Percentiles rank a stretch among this genome's conserved stretches.
Conservation (phyloP, 225 moss, liverwort and hornwort genomes). For the Polytrichum formosum region DNA sequence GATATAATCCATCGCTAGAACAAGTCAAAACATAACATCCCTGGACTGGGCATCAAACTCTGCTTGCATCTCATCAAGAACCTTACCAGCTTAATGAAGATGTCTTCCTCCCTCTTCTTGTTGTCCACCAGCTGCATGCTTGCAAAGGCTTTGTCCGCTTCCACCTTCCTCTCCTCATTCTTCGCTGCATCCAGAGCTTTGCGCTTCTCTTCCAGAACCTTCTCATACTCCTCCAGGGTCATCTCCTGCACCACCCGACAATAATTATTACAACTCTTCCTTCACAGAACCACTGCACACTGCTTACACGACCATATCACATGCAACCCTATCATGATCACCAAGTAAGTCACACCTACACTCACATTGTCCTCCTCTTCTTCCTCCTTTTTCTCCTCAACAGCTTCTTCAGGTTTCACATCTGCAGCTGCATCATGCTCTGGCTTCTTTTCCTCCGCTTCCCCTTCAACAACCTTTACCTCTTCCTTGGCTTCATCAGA, state of each 20-base stretch:
- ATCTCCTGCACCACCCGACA: constrained; percentile 48
- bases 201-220: constrained; percentile 84
- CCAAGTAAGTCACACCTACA: background rate
- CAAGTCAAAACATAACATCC: too few species aligned
- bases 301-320: too few species aligned
- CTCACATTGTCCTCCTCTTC: constrained; percentile 70
- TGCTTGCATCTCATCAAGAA: background rate
- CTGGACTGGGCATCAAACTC: too few species aligned
- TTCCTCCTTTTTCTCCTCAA: constrained; percentile 26
- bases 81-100: constrained; percentile 61
- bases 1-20: too few species aligned
- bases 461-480: constrained; percentile 27
- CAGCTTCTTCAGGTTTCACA: constrained; percentile 27
- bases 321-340: too few species aligned
- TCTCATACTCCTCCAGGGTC: constrained; percentile 92
- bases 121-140: constrained; percentile 66
- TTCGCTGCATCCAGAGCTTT: constrained; percentile 60
- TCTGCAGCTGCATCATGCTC: constrained; percentile 31
- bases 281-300: too few species aligned
- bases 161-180: constrained; percentile 77
- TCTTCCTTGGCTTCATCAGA: constrained; percentile 34
- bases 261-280: too few species aligned
- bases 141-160: constrained; percentile 58
- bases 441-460: constrained; percentile 30
- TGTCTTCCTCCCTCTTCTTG: constrained; percentile 40